Percentiles rank a stretch among this genome's conserved stretches.
Conservation (phyloP, 2,329 filamentous ascomycete genomes). For the Microdochium nivale region DNA sequence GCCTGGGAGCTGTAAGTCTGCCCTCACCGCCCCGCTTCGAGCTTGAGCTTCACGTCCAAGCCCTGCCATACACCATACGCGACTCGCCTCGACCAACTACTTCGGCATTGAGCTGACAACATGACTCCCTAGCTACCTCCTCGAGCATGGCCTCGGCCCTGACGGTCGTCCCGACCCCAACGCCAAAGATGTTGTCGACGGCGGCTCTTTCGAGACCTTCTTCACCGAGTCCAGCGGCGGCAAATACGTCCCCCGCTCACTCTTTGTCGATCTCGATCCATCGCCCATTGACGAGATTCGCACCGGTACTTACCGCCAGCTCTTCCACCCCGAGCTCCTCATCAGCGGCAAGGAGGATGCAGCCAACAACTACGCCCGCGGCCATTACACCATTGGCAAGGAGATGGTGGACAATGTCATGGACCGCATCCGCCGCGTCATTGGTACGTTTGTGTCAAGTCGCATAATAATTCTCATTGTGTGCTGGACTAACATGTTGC, state of each 20-base stretch:
- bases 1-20: slow-evolving; percentile 65
- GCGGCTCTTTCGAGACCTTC: slow-evolving; percentile 63
- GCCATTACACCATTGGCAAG: slow-evolving; percentile 70
- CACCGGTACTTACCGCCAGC: slow-evolving; percentile 56
- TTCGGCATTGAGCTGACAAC: not conserved
- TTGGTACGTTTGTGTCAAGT: slow-evolving; percentile 37
- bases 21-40: slow-evolving; percentile 12
- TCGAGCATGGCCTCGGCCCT: slow-evolving; percentile 60
- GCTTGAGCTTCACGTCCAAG: not conserved
- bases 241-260: slow-evolving; percentile 64
- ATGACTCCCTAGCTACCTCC: slow-evolving; percentile 48
- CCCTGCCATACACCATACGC: not conserved
- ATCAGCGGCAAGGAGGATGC: slow-evolving; percentile 71
- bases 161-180: slow-evolving; percentile 58
- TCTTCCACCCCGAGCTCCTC: slow-evolving; percentile 65
- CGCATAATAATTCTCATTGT: not conserved
- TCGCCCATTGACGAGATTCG: slow-evolving; percentile 69
- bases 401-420: slow-evolving; percentile 66
- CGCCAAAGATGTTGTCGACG: slow-evolving; percentile 48
- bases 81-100: too few species aligned
- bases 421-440: slow-evolving; percentile 61
- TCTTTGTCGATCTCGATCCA: slow-evolving; percentile 66
- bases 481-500: slow-evolving; percentile 7
- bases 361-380: slow-evolving; percentile 70
- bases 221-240: slow-evolving; percentile 64